Evolutionary conservation across 257 asterid species (phyloP).

Genomic region (Gardenia jasminoides): DNA sequence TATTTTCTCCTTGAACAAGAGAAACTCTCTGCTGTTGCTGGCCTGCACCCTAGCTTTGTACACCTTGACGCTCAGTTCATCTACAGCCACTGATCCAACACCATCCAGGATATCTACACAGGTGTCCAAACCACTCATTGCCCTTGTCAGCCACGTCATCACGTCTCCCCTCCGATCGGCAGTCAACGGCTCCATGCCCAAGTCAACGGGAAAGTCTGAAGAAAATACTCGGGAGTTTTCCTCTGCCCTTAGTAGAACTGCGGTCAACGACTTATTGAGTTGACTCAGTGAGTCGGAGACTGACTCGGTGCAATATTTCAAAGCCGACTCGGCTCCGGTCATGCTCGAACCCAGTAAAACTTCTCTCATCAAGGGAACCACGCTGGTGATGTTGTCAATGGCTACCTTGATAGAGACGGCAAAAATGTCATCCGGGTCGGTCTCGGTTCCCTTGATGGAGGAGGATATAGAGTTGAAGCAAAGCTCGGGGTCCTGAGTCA

Average conservation of each 20-base stretch:
- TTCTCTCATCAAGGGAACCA: not conserved
- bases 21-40: not conserved
- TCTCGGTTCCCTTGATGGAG: no score
- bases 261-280: not conserved
- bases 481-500: not conserved
- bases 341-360: not conserved
- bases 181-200: not conserved
- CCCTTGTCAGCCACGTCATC: slow-evolving; percentile 6
- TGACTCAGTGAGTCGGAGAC: slow-evolving; percentile 9
- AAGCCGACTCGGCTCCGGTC: not conserved
- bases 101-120: not conserved
- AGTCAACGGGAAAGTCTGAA: not conserved
- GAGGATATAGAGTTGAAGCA: slow-evolving; percentile 1
- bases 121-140: not conserved
- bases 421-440: no score
- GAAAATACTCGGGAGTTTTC: no score
- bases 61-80: slow-evolving; percentile 11
- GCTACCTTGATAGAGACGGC: slow-evolving; percentile 1
- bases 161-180: not conserved
- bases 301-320: not conserved
- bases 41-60: slow-evolving; percentile 7
- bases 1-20: not conserved
- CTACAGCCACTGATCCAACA: not conserved
- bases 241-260: not conserved
- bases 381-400: not conserved